These are phyloP conservation scores for Penicillium herquei DNA, from an alignment of 495 filamentous ascomycete species.

Conservation along the genomic window DNA sequence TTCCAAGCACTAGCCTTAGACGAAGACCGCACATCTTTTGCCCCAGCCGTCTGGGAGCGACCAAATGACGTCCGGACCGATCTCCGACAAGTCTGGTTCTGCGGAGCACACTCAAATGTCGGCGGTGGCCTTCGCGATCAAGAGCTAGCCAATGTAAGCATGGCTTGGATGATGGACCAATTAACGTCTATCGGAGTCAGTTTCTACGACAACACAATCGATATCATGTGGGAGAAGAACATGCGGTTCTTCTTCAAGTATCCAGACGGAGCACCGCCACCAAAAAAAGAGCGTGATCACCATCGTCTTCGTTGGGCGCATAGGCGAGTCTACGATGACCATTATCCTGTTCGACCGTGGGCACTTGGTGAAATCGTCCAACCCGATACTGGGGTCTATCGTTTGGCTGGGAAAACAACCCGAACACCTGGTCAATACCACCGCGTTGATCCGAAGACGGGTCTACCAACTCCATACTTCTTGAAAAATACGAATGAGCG, in stretches of 20 bases:
- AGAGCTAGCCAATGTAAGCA: slow-evolving; percentile 61
- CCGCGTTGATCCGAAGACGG: slow-evolving; percentile 50
- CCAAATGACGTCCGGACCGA: slow-evolving; percentile 42
- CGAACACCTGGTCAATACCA: slow-evolving; percentile 60
- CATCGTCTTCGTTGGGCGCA: slow-evolving; percentile 34
- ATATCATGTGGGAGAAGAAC: slow-evolving; percentile 47
- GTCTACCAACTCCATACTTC: slow-evolving; percentile 35
- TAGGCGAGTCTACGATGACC: slow-evolving; percentile 42
- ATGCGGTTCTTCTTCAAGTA: slow-evolving; percentile 44
- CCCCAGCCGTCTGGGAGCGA: slow-evolving; percentile 63
- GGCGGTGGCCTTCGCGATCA: slow-evolving; percentile 61
- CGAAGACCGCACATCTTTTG: slow-evolving; percentile 62
- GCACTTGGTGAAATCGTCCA: slow-evolving; percentile 54
- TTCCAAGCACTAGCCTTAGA: slow-evolving; percentile 76
- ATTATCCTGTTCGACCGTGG: slow-evolving; percentile 56
- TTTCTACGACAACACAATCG: slow-evolving; percentile 51
- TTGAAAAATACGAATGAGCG: slow-evolving; percentile 62
- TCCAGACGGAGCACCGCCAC: neutral
- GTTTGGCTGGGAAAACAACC: slow-evolving; percentile 47
- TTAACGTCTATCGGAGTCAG: slow-evolving; percentile 59
- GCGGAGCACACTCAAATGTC: slow-evolving; percentile 63
- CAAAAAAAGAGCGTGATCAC: no score
- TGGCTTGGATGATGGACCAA: slow-evolving; percentile 76
- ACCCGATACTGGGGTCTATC: slow-evolving; percentile 46
- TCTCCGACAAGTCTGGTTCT: slow-evolving; percentile 74